These are phyloP conservation scores for Cystobasidium pallidum DNA, from an alignment of 1,284 basidiomycete genomes.

Conservation along the genomic window DNA sequence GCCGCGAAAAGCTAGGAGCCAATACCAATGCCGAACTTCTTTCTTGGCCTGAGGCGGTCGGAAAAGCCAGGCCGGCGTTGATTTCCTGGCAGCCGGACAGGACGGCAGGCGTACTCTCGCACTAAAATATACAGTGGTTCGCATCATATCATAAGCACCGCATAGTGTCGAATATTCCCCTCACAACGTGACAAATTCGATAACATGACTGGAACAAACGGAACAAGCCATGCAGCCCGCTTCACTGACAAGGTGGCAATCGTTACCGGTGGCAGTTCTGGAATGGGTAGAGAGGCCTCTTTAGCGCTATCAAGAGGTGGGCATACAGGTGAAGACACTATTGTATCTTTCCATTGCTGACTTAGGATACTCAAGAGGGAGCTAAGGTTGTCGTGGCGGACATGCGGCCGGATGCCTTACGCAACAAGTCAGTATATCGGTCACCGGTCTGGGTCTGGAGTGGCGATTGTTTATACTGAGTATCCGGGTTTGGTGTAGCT, in stretches of 20 bases:
- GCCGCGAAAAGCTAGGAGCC: constrained; percentile 6
- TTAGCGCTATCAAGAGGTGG: constrained; percentile 9
- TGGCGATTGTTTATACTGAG: background rate
- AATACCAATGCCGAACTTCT: background rate
- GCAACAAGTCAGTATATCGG: constrained; percentile 10
- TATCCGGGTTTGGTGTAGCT: background rate
- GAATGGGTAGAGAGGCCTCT: constrained; percentile 30
- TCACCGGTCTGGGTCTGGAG: too few relatives aligned
- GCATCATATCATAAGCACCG: background rate
- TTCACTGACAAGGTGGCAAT: constrained; percentile 30
- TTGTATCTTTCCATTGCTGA: background rate
- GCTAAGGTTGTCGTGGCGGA: constrained; percentile 34
- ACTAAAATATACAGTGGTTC: background rate
- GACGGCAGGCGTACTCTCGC: background rate
- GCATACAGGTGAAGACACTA: background rate
- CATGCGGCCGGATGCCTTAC: constrained; percentile 14
- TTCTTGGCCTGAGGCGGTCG: background rate
- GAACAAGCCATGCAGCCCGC: constrained; percentile 9
- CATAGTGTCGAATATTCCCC: background rate
- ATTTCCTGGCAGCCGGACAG: constrained; percentile 13
- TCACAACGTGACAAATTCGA: background rate
- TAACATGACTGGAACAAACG: constrained; percentile 3
- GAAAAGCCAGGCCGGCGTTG: constrained; percentile 3
- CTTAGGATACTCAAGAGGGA: constrained; percentile 1
- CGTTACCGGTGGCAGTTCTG: constrained; percentile 26